These are phyloP conservation scores for Colletotrichum australisinense DNA, from an alignment of 2,329 filamentous ascomycete genomes.

Conservation along the genomic window DNA sequence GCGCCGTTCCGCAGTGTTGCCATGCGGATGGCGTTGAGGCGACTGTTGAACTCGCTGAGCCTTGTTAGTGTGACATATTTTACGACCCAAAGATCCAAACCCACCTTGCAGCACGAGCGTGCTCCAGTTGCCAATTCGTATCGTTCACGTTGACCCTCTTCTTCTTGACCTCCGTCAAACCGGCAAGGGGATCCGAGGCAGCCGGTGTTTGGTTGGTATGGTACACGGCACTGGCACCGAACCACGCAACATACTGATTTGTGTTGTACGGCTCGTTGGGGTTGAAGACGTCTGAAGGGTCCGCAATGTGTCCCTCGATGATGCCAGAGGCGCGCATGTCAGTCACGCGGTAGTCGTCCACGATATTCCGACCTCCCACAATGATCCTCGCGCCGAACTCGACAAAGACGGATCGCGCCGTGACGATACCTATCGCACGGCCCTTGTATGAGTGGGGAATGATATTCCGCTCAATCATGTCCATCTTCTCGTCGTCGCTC, in stretches of 20 bases:
- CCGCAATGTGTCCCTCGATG: conserved; percentile 89
- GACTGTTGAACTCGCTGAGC: conserved; percentile 83
- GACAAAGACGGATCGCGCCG: conserved; percentile 94
- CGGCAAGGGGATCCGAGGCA: conserved; percentile 76
- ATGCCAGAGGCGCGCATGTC: conserved; percentile 81
- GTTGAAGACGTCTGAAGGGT: conserved; percentile 85
- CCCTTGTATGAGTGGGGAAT: conserved; percentile 99
- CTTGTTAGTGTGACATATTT: conserved; percentile 19
- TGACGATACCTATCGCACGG: conserved; percentile 95
- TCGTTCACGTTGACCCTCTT: conserved; percentile 89
- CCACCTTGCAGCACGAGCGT: conserved; percentile 90
- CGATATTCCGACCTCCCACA: conserved; percentile 86
- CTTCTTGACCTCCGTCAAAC: conserved; percentile 86
- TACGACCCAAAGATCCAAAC: conserved; percentile 36
- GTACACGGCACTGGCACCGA: conserved; percentile 95
- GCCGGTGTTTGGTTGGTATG: conserved; percentile 80
- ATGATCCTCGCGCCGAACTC: conserved; percentile 96
- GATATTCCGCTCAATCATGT: conserved; percentile 94
- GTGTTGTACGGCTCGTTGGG: conserved; percentile 93
- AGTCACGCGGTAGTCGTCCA: conserved; percentile 89
- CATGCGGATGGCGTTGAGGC: conserved; percentile 75
- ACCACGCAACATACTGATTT: conserved; percentile 99
- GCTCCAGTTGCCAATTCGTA: conserved; percentile 96
- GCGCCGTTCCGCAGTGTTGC: conserved; percentile 76
- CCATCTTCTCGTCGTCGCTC: conserved; percentile 95